Conservation (phyloP, 2,329 filamentous ascomycete genomes). For the Escovopsis sp. region DNA sequence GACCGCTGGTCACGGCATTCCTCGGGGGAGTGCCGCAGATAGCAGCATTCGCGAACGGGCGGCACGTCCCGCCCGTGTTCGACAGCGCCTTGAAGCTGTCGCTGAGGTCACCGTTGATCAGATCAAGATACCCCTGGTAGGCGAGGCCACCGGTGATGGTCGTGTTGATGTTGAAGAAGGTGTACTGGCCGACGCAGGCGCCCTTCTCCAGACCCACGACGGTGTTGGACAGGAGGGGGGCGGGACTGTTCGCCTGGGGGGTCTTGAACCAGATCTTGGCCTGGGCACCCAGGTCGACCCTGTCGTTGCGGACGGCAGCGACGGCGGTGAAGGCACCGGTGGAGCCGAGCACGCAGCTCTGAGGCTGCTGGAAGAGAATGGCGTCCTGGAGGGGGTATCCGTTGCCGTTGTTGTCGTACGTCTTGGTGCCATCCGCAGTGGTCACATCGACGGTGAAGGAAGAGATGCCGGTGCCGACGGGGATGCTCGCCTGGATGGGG, state of each 20-base stretch:
- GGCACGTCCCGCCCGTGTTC: conserved; percentile 29
- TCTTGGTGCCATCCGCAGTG: conserved; percentile 29
- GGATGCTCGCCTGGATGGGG: conserved; percentile 34
- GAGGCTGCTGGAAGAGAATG: conserved; percentile 38
- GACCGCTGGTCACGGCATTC: conserved; percentile 4
- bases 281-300: conserved; percentile 24
- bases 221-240: conserved; percentile 25
- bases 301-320: conserved; percentile 36
- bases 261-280: conserved; percentile 30
- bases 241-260: conserved; percentile 24
- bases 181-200: conserved; percentile 32
- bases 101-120: conserved; percentile 25
- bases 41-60: conserved; percentile 22
- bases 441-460: conserved; percentile 42
- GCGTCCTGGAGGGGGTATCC: conserved; percentile 40
- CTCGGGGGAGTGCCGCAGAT: conserved; percentile 12
- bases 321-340: conserved; percentile 29
- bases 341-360: conserved; percentile 37
- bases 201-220: conserved; percentile 27
- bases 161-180: conserved; percentile 29
- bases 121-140: conserved; percentile 30
- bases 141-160: conserved; percentile 30
- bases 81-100: conserved; percentile 36
- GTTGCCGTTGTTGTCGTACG: conserved; percentile 42
- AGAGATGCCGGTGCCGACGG: conserved; percentile 44